Evolutionary conservation across 1,284 basidiomycete species (phyloP).

Genomic region (Moniliophthora roreri): DNA sequence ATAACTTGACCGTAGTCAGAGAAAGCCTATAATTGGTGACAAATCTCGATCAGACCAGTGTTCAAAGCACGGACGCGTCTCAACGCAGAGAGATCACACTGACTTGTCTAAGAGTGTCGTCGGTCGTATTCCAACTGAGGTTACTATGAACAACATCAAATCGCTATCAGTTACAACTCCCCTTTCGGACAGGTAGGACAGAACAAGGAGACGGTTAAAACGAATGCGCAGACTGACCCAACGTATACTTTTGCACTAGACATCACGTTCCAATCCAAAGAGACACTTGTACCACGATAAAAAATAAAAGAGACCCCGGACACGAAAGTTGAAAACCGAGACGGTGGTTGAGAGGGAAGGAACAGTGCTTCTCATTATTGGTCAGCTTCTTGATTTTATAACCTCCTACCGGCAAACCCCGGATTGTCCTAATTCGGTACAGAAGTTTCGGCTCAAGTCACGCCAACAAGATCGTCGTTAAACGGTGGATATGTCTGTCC

Average conservation of each 20-base stretch:
- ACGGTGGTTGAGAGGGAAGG: conserved; percentile 41
- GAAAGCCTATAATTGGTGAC: conserved; percentile 68
- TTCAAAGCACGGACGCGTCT: conserved; percentile 19
- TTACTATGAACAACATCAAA: conserved; percentile 62
- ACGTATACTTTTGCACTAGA: conserved; percentile 83
- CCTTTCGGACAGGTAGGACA: conserved; percentile 32
- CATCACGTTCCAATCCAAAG: conserved; percentile 43
- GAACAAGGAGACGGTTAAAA: conserved; percentile 35
- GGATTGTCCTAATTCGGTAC: conserved; percentile 17
- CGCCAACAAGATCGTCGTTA: conserved; percentile 3
- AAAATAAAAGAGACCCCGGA: conserved; percentile 43
- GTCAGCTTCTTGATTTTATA: conserved; percentile 49
- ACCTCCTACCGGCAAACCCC: conserved; percentile 42
- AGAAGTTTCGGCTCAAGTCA: not conserved
- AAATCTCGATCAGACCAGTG: conserved; percentile 32
- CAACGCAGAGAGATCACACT: conserved; percentile 47
- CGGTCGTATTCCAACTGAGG: conserved; percentile 93
- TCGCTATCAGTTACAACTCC: conserved; percentile 47
- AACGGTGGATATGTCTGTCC: not conserved
- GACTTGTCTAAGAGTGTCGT: conserved; percentile 84
- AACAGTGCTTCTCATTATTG: conserved; percentile 27
- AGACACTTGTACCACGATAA: conserved; percentile 28
- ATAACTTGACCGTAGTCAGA: conserved; percentile 62
- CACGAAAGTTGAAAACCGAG: conserved; percentile 47
- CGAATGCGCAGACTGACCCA: conserved; percentile 69